Percentiles rank a stretch among this genome's conserved stretches.
Evolutionary conservation across 1,284 basidiomycete species (phyloP).

Genomic region (Sporisorium scitamineum): DNA sequence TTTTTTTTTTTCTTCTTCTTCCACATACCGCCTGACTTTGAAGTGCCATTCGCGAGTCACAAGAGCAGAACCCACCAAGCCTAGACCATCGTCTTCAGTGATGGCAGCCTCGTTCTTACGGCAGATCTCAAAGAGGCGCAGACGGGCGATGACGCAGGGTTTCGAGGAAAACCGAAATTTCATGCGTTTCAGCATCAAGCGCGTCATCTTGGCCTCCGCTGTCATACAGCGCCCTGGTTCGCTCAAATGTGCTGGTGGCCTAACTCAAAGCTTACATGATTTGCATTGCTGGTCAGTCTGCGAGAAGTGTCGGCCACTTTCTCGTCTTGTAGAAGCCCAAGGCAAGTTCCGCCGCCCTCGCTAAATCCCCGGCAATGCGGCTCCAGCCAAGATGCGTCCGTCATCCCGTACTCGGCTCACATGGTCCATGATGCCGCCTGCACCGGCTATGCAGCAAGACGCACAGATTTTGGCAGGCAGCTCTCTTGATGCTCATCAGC

Average conservation of each 20-base stretch:
- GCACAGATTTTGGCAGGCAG: background rate
- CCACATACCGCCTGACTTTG: too few species aligned
- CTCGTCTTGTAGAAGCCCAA: too few species aligned
- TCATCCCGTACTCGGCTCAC: background rate
- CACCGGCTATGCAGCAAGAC: constrained; percentile 22
- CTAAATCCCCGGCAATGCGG: too few species aligned
- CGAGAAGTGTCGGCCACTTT: too few species aligned
- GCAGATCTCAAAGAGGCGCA: background rate
- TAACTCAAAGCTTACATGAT: constrained; percentile 17
- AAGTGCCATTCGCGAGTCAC: too few species aligned
- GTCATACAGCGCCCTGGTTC: constrained; percentile 20
- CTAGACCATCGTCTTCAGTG: too few species aligned
- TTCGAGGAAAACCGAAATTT: constrained; percentile 8
- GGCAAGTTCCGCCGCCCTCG: too few species aligned
- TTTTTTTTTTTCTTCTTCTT: too few species aligned
- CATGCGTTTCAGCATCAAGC: constrained; percentile 11
- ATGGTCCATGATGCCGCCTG: constrained; percentile 1
- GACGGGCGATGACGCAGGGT: constrained; percentile 22
- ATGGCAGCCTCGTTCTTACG: background rate
- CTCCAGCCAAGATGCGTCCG: too few species aligned
- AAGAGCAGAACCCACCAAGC: too few species aligned
- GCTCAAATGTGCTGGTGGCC: too few species aligned
- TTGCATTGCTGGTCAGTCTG: too few species aligned
- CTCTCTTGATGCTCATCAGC: background rate
- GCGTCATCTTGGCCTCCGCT: constrained; percentile 2